Evolutionary conservation across 345 rosid species (phyloP).

Genomic region (Ceriops zippeliana): DNA sequence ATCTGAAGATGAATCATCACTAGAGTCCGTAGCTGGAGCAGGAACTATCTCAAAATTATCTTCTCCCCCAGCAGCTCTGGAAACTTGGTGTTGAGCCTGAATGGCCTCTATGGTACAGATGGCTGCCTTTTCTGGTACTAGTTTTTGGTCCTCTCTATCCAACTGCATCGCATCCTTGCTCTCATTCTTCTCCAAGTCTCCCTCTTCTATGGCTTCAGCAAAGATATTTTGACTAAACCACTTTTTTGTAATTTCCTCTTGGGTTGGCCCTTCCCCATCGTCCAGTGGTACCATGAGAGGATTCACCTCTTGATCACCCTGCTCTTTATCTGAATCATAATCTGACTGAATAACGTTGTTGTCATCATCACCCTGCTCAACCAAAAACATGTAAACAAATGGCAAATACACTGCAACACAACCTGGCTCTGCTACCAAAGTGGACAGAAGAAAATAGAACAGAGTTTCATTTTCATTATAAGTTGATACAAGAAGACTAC

Average conservation of each 20-base stretch:
- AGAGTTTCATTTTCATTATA: neutral
- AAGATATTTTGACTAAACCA: conserved; percentile 92
- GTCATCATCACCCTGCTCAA: conserved; percentile 53
- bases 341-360: conserved; percentile 42
- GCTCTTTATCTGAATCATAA: conserved; percentile 68
- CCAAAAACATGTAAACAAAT: neutral
- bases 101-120: conserved; percentile 23
- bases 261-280: conserved; percentile 56
- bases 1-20: conserved; percentile 73
- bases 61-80: conserved; percentile 25
- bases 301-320: conserved; percentile 58
- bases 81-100: conserved; percentile 15
- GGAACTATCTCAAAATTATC: conserved; percentile 85
- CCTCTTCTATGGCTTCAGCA: conserved; percentile 71
- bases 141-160: conserved; percentile 24
- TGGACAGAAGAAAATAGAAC: neutral
- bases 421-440: too few species aligned
- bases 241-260: conserved; percentile 64
- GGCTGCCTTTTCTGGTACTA: conserved; percentile 25
- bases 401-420: neutral
- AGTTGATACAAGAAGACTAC: neutral
- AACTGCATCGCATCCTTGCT: conserved; percentile 54
- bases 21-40: conserved; percentile 67
- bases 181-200: conserved; percentile 52
- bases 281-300: conserved; percentile 75